phyloP scores from a whole-genome alignment of 2,329 filamentous ascomycete species.

The Mariannaea sp. region DNA sequence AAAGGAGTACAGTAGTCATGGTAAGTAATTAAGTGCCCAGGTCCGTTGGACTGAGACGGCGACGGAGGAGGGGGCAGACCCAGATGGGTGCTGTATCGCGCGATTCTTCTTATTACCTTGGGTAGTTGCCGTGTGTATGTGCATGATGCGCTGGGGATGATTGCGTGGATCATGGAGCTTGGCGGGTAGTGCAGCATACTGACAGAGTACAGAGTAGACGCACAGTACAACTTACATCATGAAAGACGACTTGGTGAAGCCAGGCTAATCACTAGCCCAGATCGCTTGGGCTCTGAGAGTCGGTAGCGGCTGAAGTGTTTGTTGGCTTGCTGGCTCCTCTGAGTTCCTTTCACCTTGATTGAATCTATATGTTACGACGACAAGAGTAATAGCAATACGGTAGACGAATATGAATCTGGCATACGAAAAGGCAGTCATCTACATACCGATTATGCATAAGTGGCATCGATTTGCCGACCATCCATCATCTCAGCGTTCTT shows the following conservation, averaged over 20 bases:
- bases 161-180: not conserved
- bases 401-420: no score
- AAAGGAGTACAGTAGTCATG: not conserved
- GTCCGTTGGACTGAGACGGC: not conserved
- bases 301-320: not conserved
- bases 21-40: not conserved
- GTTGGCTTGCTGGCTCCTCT: conserved; percentile 1
- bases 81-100: conserved; percentile 1
- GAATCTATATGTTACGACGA: no score
- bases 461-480: not conserved
- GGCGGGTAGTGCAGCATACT: not conserved
- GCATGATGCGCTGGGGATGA: conserved; percentile 4
- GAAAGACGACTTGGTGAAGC: no score
- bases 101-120: no score
- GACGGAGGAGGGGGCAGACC: not conserved
- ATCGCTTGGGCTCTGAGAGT: no score
- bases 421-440: no score
- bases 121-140: conserved; percentile 4
- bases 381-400: conserved; percentile 2
- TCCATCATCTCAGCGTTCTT: not conserved
- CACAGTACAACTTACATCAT: no score
- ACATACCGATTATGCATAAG: not conserved
- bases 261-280: no score
- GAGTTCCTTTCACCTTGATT: not conserved
- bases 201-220: not conserved